A percentile compares a stretch with the other conserved stretches of the same genome.
Conservation (phyloP, 2,329 filamentous ascomycete species). For the Xylogone sp. region DNA sequence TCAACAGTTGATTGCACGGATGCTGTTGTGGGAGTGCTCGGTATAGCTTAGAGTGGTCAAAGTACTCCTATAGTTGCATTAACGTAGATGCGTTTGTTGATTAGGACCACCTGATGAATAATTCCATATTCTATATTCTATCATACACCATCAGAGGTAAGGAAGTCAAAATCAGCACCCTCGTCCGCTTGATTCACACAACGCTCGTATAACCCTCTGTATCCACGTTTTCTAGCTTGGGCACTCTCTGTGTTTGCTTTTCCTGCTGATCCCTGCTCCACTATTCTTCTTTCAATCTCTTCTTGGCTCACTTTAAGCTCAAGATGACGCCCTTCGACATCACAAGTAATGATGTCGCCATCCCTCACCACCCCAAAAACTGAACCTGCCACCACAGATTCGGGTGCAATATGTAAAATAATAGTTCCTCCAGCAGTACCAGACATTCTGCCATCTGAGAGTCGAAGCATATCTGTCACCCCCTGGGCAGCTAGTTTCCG, state of each 20-base stretch:
- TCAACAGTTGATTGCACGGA: too few relatives aligned
- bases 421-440: constrained; percentile 53
- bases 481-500: constrained; percentile 42
- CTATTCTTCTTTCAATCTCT: constrained; percentile 14
- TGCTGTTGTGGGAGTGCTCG: too few relatives aligned
- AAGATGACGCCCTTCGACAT: constrained; percentile 38
- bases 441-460: constrained; percentile 52
- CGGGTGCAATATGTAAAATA: constrained; percentile 48
- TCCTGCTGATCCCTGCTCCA: constrained; percentile 11
- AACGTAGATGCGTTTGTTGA: too few relatives aligned
- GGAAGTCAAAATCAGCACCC: constrained; percentile 59
- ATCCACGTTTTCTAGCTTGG: constrained; percentile 43
- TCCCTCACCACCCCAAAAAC: constrained; percentile 43
- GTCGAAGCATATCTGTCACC: constrained; percentile 47
- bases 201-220: constrained; percentile 55
- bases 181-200: constrained; percentile 56
- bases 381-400: constrained; percentile 42
- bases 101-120: too few relatives aligned
- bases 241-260: constrained; percentile 18
- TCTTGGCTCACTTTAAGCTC: constrained; percentile 29
- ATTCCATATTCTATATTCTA: too few relatives aligned
- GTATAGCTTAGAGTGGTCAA: too few relatives aligned
- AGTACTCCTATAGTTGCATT: too few relatives aligned
- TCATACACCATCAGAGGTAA: constrained; percentile 27
- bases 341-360: constrained; percentile 43